Conservation (phyloP, 1,284 basidiomycete species). For the Pseudozyma sp. region DNA sequence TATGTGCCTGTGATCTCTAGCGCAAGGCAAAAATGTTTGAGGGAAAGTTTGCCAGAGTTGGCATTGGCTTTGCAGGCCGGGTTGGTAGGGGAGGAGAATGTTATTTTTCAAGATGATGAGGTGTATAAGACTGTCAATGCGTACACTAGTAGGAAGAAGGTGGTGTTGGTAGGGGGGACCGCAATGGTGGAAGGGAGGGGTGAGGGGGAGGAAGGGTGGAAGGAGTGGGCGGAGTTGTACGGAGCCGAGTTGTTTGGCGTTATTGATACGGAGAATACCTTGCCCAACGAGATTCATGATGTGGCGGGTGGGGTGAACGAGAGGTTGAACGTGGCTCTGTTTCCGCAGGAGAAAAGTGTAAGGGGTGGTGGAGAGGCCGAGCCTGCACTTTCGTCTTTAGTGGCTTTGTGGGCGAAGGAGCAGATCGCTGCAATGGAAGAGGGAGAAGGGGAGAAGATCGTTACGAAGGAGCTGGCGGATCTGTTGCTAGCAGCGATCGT, state of each 20-base stretch:
- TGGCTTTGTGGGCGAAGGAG: conserved; percentile 42
- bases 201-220: conserved; percentile 23
- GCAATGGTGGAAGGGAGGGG: conserved; percentile 9
- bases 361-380: conserved; percentile 29
- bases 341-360: conserved; percentile 18
- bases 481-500: conserved; percentile 39
- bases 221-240: conserved; percentile 42
- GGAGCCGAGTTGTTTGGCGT: conserved; percentile 44
- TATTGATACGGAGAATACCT: conserved; percentile 33
- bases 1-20: conserved; percentile 42
- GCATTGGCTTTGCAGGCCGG: conserved; percentile 37
- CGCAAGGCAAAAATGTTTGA: conserved; percentile 7
- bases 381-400: conserved; percentile 34
- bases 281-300: conserved; percentile 34
- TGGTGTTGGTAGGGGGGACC: conserved; percentile 34
- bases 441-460: neutral
- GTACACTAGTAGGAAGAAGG: conserved; percentile 39
- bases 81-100: conserved; percentile 28
- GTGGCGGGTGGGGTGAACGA: conserved; percentile 29
- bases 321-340: conserved; percentile 28
- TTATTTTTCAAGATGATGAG: conserved; percentile 46
- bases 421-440: neutral
- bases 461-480: conserved; percentile 36
- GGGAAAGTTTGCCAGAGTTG: conserved; percentile 15
- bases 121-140: conserved; percentile 37